Base-by-base conservation (phyloP, 306 rosid species). In the Cucumis hystrix region DNA sequence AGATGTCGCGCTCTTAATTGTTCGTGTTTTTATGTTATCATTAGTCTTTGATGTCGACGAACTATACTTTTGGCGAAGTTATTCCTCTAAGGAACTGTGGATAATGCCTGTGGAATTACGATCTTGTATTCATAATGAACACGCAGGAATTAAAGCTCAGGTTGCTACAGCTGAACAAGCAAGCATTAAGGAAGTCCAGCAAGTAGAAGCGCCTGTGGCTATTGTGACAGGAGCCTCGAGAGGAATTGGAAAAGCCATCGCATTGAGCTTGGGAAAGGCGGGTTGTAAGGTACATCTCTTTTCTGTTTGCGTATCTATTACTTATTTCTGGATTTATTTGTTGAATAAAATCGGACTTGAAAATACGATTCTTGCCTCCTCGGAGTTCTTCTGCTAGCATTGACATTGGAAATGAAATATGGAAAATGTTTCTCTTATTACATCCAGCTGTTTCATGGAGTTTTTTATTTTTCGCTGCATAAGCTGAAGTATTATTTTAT, bases 181-280 rank as follows among this genome's bases (percentile, higher is more conserved):
- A 30, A 88, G 82, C 78, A 25, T 86, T 9, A 89, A 79, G 85
- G 85, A 82, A 21, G 78, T 41, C 51, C 80, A 56, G 83, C 84
- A 83, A 43, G 90, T 86, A 84, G 96, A 91, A 85, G 81, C 93
- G 80, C 98, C 97, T 30, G 98, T 91, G 75, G 98, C 85, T 9
- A 81, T 93, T 45, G 97, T 93, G 66, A 93, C 98, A 6, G 98
- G 98, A 83, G 98, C 97, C 55, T 93, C 98, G 28, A 90, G 98
- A 86, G 97, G 96, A 13, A 91, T 93, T 71, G 98, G 98, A 60
- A 87, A 83, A 80, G 96, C 98, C 18, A 90, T 88, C 84, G 97
- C 98, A 5, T 78, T 90, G 81, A 61, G 91, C 35, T 84, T 93
- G 81, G 98, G 98, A 12, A 90, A 90, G 87, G 94, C 94, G 61